Conservation (phyloP, 1,139 yeast species). For the Pichia kudriavzevii region DNA sequence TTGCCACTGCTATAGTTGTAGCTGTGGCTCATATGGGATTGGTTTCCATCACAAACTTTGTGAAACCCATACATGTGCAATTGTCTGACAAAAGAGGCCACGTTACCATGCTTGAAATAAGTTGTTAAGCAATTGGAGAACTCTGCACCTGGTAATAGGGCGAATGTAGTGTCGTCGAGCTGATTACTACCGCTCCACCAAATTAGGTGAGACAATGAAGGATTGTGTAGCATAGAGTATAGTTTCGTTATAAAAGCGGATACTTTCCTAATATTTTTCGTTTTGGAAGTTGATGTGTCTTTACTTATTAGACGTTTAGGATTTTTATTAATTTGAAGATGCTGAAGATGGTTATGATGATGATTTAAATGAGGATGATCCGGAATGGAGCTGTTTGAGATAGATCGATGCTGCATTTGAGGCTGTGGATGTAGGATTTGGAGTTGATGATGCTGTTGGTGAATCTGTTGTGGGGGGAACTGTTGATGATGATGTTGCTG, state of each 20-base stretch:
- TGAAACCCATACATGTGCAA: conserved; percentile 76
- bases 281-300: conserved; percentile 1
- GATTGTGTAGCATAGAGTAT: conserved; percentile 51
- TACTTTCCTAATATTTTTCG: conserved; percentile 31
- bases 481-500: conserved; percentile 1
- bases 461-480: not conserved
- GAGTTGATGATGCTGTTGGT: not conserved
- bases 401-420: no score
- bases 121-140: conserved; percentile 55
- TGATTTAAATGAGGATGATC: conserved; percentile 1
- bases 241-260: conserved; percentile 61
- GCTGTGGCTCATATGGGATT: conserved; percentile 16
- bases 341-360: not conserved
- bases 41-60: conserved; percentile 44
- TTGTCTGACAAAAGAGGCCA: conserved; percentile 73
- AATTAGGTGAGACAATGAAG: conserved; percentile 46
- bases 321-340: not conserved
- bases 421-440: not conserved
- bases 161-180: conserved; percentile 47
- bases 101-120: conserved; percentile 71
- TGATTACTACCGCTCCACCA: conserved; percentile 71
- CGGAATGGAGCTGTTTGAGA: no score
- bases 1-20: conserved; percentile 5
- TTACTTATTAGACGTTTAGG: no score
- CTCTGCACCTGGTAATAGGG: conserved; percentile 58